Evolutionary conservation across 1,139 yeast species (phyloP).

Genomic region (Chernovozyma sophiae-reginae): DNA sequence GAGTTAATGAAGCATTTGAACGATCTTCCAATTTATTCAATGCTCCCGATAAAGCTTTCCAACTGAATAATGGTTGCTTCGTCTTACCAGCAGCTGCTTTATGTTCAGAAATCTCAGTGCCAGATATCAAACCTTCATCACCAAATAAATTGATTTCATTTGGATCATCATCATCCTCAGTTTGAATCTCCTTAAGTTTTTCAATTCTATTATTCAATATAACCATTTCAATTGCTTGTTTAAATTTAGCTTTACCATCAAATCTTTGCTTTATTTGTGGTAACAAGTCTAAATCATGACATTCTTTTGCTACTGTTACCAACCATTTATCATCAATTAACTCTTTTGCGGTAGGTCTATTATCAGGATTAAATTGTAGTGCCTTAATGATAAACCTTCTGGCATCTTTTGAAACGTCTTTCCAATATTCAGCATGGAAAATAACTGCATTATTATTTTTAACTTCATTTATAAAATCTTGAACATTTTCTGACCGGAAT

Average conservation of each 20-base stretch:
- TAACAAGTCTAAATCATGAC: constrained; percentile 57
- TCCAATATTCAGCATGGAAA: constrained; percentile 89
- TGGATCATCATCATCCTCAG: constrained; percentile 55
- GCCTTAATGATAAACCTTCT: constrained; percentile 67
- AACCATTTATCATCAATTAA: constrained; percentile 72
- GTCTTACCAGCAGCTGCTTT: neutral
- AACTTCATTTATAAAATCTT: constrained; percentile 78
- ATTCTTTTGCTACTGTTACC: constrained; percentile 42
- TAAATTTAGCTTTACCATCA: constrained; percentile 80
- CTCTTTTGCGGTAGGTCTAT: constrained; percentile 64
- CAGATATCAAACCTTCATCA: constrained; percentile 20
- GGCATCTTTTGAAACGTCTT: constrained; percentile 68
- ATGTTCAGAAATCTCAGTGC: constrained; percentile 4
- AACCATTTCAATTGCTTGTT: constrained; percentile 81
- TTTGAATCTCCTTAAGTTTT: constrained; percentile 53
- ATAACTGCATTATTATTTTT: constrained; percentile 63
- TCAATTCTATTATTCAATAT: constrained; percentile 69
- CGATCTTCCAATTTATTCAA: constrained; percentile 13
- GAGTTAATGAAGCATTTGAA: constrained; percentile 19
- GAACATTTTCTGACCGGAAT: constrained; percentile 77
- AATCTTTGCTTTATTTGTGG: constrained; percentile 67
- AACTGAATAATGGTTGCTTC: constrained; percentile 9
- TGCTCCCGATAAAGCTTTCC: constrained; percentile 24
- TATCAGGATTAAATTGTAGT: constrained; percentile 58
- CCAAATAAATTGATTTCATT: constrained; percentile 41